These are phyloP conservation scores for Metschnikowia sp. DNA, from an alignment of 805 yeast species.

Conservation along the genomic window DNA sequence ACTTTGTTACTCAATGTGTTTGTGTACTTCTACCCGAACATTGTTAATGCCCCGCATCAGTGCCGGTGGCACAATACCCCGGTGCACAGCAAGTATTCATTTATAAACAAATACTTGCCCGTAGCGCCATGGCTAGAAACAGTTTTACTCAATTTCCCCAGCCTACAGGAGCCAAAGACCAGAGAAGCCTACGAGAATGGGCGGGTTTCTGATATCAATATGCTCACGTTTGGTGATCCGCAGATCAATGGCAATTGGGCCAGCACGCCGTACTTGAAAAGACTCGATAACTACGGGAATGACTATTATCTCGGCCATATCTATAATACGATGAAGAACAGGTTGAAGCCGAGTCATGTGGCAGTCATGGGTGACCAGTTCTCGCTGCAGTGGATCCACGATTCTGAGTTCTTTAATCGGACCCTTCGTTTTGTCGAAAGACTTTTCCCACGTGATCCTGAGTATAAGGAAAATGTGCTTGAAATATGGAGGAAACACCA, in stretches of 20 bases:
- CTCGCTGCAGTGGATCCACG: constrained; percentile 92
- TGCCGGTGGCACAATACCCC: constrained; percentile 57
- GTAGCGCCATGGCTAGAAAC: constrained; percentile 13
- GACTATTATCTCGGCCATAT: constrained; percentile 88
- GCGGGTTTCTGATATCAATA: constrained; percentile 48
- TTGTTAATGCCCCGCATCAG: constrained; percentile 37
- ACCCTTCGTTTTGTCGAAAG: constrained; percentile 72
- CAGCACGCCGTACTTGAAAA: constrained; percentile 62
- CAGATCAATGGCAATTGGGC: constrained; percentile 90
- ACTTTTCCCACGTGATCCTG: constrained; percentile 56
- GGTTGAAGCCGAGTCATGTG: constrained; percentile 73
- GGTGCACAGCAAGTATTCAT: constrained; percentile 11
- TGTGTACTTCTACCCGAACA: constrained; percentile 73
- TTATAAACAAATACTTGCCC: constrained; percentile 13
- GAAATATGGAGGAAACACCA: constrained; percentile 49
- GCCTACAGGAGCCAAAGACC: constrained; percentile 13
- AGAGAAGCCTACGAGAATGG: constrained; percentile 9
- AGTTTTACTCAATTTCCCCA: constrained; percentile 23
- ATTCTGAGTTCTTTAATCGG: constrained; percentile 79
- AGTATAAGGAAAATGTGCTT: constrained; percentile 47
- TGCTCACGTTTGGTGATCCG: constrained; percentile 92
- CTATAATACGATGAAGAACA: constrained; percentile 56
- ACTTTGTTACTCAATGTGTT: constrained; percentile 56
- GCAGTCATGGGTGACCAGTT: constrained; percentile 91
- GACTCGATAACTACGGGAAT: constrained; percentile 85